Percentiles rank a stretch among this genome's conserved stretches.
phyloP scores from a whole-genome alignment of 176 grass and related monocot genomes.

The Musa itinerans region DNA sequence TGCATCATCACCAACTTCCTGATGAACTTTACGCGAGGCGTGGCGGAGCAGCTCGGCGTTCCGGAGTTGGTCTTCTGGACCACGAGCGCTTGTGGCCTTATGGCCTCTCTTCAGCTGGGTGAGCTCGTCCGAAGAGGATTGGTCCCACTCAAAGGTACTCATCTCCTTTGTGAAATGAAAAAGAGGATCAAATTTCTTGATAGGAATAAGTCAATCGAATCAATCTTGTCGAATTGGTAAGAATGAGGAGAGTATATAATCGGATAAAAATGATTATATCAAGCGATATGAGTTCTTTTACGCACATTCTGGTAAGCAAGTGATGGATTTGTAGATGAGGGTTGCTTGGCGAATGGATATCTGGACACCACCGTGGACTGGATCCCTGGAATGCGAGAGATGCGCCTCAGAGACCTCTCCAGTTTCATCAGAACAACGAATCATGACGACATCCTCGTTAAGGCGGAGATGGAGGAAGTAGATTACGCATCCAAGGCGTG shows the following conservation, averaged over 20 bases:
- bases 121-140: slow-evolving; percentile 29
- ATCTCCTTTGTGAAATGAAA: neutral
- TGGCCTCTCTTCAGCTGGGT: slow-evolving; percentile 14
- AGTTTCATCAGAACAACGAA: slow-evolving; percentile 6
- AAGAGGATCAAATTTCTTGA: neutral
- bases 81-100: slow-evolving; percentile 11
- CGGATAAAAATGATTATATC: neutral
- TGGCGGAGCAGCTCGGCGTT: slow-evolving; percentile 22
- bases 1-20: slow-evolving; percentile 18
- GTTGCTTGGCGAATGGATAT: neutral
- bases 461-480: neutral
- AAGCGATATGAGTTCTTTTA: neutral
- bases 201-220: neutral
- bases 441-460: neutral
- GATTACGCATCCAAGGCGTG: neutral
- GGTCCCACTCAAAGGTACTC: slow-evolving; percentile 25
- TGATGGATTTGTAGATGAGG: neutral
- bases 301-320: neutral
- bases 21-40: slow-evolving; percentile 24
- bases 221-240: neutral
- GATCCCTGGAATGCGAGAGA: slow-evolving; percentile 3
- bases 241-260: neutral
- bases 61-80: slow-evolving; percentile 20
- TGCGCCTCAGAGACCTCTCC: neutral
- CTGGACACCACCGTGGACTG: neutral